Conservation (phyloP, 2,329 filamentous ascomycete species). For the Colletotrichum higginsianum region DNA sequence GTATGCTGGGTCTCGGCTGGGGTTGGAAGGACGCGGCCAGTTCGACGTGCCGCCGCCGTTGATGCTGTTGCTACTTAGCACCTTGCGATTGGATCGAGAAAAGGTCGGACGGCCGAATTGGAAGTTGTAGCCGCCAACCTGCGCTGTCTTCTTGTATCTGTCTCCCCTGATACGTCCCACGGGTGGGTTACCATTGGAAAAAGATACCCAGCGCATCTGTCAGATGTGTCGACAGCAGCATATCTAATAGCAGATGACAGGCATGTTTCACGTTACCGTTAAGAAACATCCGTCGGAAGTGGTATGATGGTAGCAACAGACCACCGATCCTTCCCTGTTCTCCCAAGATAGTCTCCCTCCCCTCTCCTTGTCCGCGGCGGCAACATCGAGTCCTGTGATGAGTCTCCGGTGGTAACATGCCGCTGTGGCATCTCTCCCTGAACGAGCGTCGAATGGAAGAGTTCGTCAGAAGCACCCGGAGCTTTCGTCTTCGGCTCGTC, state of each 20-base stretch:
- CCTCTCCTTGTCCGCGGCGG: background rate
- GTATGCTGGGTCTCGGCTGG: background rate
- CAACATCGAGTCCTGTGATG: background rate
- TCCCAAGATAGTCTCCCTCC: background rate
- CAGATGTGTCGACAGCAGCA: background rate
- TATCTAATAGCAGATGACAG: background rate
- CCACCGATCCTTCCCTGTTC: background rate
- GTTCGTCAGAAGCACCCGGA: background rate
- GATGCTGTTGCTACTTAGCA: background rate
- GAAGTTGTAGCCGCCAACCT: constrained; percentile 6
- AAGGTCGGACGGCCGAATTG: background rate
- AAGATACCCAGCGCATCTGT: background rate
- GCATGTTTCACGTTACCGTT: background rate
- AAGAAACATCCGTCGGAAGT: background rate
- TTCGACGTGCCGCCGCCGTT: background rate
- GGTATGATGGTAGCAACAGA: background rate
- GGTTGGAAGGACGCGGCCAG: background rate
- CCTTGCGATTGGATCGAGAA: background rate
- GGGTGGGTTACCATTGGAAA: background rate
- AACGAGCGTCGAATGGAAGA: background rate
- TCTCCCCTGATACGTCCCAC: background rate
- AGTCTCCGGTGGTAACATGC: background rate
- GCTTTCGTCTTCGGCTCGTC: background rate
- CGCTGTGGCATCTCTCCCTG: background rate
- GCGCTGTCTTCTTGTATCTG: background rate